A percentile compares a stretch with the other conserved stretches of the same genome.
phyloP scores from a whole-genome alignment of 169 alveolate species.

The Prorocentrum cordatum region DNA sequence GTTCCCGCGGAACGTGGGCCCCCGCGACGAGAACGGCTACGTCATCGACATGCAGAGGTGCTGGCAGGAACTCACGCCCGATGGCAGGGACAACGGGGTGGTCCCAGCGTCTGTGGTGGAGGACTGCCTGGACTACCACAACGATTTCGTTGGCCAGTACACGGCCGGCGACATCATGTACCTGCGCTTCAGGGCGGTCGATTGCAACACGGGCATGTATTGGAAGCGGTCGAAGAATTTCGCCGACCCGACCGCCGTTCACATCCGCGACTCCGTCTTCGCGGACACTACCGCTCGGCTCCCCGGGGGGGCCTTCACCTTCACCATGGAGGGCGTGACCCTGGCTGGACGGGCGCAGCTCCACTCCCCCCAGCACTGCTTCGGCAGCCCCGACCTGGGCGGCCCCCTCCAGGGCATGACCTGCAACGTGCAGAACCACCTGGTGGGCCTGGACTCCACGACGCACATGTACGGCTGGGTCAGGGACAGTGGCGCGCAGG shows the following conservation, averaged over 20 bases:
- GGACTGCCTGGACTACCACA: slow-evolving; percentile 25
- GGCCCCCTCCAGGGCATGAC: neutral
- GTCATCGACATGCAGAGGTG: slow-evolving; percentile 34
- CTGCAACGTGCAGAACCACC: neutral
- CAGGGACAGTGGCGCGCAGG: too few species aligned
- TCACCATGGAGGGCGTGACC: neutral
- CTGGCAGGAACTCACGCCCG: slow-evolving; percentile 24
- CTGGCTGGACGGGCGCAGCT: neutral
- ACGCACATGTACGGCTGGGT: neutral
- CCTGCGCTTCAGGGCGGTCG: slow-evolving; percentile 14
- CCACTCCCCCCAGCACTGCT: neutral
- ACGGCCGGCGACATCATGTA: slow-evolving; percentile 42
- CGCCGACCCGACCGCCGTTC: slow-evolving; percentile 7
- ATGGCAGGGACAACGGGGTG: slow-evolving; percentile 18
- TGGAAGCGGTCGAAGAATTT: slow-evolving; percentile 32
- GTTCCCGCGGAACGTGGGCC: slow-evolving; percentile 4
- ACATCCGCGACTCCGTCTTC: slow-evolving; percentile 24
- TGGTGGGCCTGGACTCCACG: neutral
- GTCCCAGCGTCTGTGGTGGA: slow-evolving; percentile 15
- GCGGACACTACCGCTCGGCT: slow-evolving; percentile 7
- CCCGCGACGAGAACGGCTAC: slow-evolving; percentile 20
- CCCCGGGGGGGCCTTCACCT: neutral
- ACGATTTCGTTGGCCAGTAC: slow-evolving; percentile 21
- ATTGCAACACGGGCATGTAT: slow-evolving; percentile 14
- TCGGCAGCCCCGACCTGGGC: neutral